Conservation (phyloP, 2,329 filamentous ascomycete genomes). For the Neopestalotiopsis sp. region DNA sequence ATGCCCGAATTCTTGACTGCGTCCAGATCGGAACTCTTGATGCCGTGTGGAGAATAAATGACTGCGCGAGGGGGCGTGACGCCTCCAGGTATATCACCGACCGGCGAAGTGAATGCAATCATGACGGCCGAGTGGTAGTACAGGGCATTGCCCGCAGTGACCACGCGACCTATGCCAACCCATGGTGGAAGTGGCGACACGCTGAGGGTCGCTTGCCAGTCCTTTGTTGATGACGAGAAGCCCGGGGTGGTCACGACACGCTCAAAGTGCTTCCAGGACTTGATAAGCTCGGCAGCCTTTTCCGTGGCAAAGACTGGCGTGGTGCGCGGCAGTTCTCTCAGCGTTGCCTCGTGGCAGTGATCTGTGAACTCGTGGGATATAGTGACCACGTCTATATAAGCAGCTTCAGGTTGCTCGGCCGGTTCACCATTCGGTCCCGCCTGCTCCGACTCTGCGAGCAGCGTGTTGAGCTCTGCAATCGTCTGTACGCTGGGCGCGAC, state of each 20-base stretch:
- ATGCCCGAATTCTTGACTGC: slow-evolving; percentile 50
- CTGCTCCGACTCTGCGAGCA: slow-evolving; percentile 55
- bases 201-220: slow-evolving; percentile 31
- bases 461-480: slow-evolving; percentile 58
- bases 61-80: slow-evolving; percentile 39
- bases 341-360: slow-evolving; percentile 67
- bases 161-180: slow-evolving; percentile 64
- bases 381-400: slow-evolving; percentile 61
- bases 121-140: slow-evolving; percentile 68
- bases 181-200: slow-evolving; percentile 55
- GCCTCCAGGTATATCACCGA: slow-evolving; percentile 26
- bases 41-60: slow-evolving; percentile 69
- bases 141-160: slow-evolving; percentile 57
- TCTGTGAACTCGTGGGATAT: slow-evolving; percentile 73
- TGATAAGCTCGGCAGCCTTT: slow-evolving; percentile 61
- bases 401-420: slow-evolving; percentile 31
- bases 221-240: slow-evolving; percentile 39
- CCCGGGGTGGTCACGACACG: slow-evolving; percentile 54
- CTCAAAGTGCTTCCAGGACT: slow-evolving; percentile 64
- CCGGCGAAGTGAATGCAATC: slow-evolving; percentile 51
- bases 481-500: slow-evolving; percentile 57
- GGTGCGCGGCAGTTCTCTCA: slow-evolving; percentile 55
- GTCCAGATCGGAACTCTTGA: slow-evolving; percentile 50
- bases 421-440: background rate
- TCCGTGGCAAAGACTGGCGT: slow-evolving; percentile 65